Evolutionary conservation across 208 protist species (phyloP).

Genomic region (Leishmania aethiopica): DNA sequence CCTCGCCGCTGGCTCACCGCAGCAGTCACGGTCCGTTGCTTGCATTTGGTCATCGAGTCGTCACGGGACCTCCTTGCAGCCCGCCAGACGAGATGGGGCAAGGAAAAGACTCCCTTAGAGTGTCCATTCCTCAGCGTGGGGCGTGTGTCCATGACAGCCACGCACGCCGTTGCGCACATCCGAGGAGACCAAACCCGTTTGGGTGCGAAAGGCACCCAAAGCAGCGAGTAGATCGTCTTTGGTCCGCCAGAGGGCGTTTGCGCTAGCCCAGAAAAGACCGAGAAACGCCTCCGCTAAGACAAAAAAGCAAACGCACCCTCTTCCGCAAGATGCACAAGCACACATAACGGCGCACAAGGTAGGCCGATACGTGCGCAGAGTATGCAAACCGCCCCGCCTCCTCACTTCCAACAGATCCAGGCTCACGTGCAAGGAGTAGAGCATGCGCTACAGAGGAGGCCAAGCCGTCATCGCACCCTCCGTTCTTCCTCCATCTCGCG

Average conservation of each 20-base stretch:
- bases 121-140: neutral
- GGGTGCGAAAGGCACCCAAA: neutral
- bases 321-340: neutral
- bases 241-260: too few species aligned
- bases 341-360: neutral
- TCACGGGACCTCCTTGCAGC: neutral
- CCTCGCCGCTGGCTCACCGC: neutral
- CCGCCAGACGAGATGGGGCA: neutral
- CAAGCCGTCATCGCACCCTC: slow-evolving; percentile 9
- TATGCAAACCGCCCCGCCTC: neutral
- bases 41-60: neutral
- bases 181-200: neutral
- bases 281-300: neutral
- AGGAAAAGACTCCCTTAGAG: neutral
- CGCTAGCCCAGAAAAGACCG: neutral
- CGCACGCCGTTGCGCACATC: neutral
- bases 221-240: neutral
- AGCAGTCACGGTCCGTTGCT: neutral
- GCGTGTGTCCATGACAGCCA: neutral
- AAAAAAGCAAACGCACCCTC: neutral
- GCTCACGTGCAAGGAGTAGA: neutral
- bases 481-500: slow-evolving; percentile 58
- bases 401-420: neutral
- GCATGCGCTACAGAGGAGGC: neutral
- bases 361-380: neutral